Evolutionary conservation across 345 rosid species (phyloP).

Genomic region (Populus davidiana): DNA sequence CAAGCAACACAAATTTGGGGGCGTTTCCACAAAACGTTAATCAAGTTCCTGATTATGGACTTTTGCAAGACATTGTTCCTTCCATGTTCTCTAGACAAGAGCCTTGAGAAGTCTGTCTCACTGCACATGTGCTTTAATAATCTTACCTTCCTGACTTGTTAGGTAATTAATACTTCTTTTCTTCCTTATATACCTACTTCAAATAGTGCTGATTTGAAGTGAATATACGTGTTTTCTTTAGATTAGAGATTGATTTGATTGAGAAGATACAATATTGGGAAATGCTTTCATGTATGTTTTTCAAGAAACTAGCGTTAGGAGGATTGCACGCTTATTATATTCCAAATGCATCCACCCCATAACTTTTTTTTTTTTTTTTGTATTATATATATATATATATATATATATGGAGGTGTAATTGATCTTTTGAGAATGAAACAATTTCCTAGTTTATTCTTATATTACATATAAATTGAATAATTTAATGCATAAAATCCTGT

Average conservation of each 20-base stretch:
- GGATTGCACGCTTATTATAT: slow-evolving; percentile 8
- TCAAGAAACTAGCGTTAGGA: slow-evolving; percentile 5
- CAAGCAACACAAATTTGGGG: slow-evolving; percentile 15
- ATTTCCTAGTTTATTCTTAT: neutral
- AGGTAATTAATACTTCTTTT: slow-evolving; percentile 3
- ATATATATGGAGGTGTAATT: neutral
- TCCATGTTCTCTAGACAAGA: slow-evolving; percentile 64
- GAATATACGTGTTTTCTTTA: neutral
- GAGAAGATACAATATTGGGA: neutral
- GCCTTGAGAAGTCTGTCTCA: slow-evolving; percentile 31
- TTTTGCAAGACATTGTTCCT: slow-evolving; percentile 77
- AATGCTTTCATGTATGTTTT: neutral
- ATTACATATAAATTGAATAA: neutral
- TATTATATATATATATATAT: neutral
- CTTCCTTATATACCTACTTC: slow-evolving; percentile 9
- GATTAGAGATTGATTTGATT: neutral
- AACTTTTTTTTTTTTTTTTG: neutral
- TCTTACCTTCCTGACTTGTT: slow-evolving; percentile 6
- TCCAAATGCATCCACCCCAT: neutral
- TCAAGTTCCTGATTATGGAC: slow-evolving; percentile 64
- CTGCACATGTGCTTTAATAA: neutral
- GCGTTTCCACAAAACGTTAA: slow-evolving; percentile 32
- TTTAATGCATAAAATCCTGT: neutral
- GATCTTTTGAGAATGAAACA: neutral
- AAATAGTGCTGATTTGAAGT: neutral